Evolutionary conservation across 1,139 yeast species (phyloP).

Genomic region (Meyerozyma elateridarum): DNA sequence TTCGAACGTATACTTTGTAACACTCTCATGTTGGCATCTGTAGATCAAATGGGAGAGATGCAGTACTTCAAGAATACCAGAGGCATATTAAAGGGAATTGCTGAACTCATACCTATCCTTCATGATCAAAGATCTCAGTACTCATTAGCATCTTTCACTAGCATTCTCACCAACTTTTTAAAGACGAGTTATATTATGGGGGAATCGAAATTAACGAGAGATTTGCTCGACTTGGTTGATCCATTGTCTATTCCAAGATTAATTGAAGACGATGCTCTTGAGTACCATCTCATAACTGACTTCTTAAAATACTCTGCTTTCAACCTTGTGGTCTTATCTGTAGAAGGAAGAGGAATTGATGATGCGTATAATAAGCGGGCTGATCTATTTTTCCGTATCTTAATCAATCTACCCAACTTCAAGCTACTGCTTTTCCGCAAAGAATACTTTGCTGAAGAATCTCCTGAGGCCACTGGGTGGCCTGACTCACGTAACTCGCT

Average conservation of each 20-base stretch:
- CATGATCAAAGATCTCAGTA: not conserved
- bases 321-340: constrained; percentile 21
- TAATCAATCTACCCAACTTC: constrained; percentile 25
- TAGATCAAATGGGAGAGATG: not conserved
- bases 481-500: constrained; percentile 3
- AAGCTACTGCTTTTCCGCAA: constrained; percentile 6
- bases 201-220: constrained; percentile 16
- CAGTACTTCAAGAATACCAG: constrained; percentile 2
- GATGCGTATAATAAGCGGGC: constrained; percentile 14
- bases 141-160: not conserved
- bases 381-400: constrained; percentile 22
- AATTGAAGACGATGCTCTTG: constrained; percentile 14
- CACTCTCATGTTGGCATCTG: not conserved
- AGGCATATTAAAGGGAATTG: not conserved
- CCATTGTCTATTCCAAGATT: constrained; percentile 9
- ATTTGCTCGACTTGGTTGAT: constrained; percentile 11
- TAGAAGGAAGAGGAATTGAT: constrained; percentile 8
- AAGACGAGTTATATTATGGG: constrained; percentile 23
- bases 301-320: constrained; percentile 31
- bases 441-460: constrained; percentile 9
- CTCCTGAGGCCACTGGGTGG: constrained; percentile 7
- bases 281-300: constrained; percentile 19
- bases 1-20: not conserved
- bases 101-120: not conserved
- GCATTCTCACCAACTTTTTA: constrained; percentile 17